Percentiles rank a stretch among this genome's conserved stretches.
Conservation (phyloP, 2,329 filamentous ascomycete species). For the Cordyceps cateniannulata region DNA sequence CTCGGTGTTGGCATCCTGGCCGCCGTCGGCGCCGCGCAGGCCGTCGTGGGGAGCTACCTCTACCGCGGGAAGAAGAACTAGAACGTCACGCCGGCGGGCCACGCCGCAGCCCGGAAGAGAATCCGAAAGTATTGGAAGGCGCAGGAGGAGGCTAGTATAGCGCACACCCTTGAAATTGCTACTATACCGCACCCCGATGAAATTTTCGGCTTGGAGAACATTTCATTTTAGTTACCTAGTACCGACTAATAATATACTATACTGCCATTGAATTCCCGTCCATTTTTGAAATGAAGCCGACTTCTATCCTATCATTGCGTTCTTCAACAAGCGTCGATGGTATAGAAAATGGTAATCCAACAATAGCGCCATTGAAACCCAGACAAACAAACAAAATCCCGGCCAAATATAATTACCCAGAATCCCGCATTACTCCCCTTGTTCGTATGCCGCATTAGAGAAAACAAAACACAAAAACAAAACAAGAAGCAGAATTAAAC, state of each 20-base stretch:
- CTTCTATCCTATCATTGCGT: not conserved
- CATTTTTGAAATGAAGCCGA: conserved; percentile 2
- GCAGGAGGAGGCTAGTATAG: no score
- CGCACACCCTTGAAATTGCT: no score
- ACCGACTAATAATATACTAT: not conserved
- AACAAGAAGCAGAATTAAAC: conserved; percentile 1
- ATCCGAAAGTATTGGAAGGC: not conserved
- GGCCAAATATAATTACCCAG: not conserved
- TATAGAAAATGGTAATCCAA: not conserved
- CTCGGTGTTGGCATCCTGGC: conserved; percentile 45
- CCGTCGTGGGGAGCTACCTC: conserved; percentile 41
- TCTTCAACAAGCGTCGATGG: not conserved
- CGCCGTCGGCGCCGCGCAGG: conserved; percentile 43
- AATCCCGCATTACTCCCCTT: conserved; percentile 7
- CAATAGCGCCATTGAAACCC: not conserved
- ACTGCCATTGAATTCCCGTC: not conserved
- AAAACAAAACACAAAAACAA: not conserved
- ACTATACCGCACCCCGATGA: no score
- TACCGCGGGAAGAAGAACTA: conserved; percentile 31
- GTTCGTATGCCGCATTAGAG: conserved; percentile 4
- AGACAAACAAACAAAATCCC: not conserved
- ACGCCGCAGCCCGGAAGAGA: not conserved
- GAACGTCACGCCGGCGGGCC: not conserved
- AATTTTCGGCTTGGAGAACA: no score
- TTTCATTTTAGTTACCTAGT: no score